phyloP scores from a whole-genome alignment of 257 asterid genomes.

The Perilla frutescens region DNA sequence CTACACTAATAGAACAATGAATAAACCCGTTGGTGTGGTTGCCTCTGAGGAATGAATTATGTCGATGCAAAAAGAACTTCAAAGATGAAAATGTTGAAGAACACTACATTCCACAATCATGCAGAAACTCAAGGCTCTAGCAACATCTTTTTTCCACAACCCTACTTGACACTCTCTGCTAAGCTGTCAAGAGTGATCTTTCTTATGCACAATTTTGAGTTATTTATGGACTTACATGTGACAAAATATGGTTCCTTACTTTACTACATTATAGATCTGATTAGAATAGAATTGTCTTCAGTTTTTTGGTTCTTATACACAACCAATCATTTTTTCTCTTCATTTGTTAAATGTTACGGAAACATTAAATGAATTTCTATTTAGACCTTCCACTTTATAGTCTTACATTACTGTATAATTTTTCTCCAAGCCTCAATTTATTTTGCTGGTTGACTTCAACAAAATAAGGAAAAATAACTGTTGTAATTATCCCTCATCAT shows the following conservation, averaged over 20 bases:
- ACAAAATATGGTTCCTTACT: neutral
- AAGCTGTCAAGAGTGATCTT: neutral
- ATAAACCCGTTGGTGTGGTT: too few relatives aligned
- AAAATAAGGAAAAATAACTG: neutral
- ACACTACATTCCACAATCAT: constrained; percentile 3
- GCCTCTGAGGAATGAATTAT: too few relatives aligned
- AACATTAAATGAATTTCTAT: neutral
- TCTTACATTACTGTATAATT: neutral
- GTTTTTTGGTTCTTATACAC: neutral
- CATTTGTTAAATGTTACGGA: neutral
- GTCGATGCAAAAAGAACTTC: too few relatives aligned
- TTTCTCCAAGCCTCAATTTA: neutral
- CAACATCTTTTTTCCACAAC: neutral
- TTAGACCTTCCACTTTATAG: neutral
- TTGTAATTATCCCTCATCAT: neutral
- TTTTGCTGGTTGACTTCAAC: neutral
- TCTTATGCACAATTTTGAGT: neutral
- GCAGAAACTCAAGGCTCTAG: neutral
- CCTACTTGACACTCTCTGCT: neutral
- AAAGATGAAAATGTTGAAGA: neutral
- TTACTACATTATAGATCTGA: neutral
- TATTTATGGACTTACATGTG: neutral
- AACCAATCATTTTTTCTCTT: neutral
- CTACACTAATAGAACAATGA: too few relatives aligned
- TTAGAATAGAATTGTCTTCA: constrained; percentile 1